A percentile compares a stretch with the other conserved stretches of the same genome.
These are phyloP conservation scores for Corymbia calophylla DNA, from an alignment of 441 rosid species.

Conservation along the genomic window DNA sequence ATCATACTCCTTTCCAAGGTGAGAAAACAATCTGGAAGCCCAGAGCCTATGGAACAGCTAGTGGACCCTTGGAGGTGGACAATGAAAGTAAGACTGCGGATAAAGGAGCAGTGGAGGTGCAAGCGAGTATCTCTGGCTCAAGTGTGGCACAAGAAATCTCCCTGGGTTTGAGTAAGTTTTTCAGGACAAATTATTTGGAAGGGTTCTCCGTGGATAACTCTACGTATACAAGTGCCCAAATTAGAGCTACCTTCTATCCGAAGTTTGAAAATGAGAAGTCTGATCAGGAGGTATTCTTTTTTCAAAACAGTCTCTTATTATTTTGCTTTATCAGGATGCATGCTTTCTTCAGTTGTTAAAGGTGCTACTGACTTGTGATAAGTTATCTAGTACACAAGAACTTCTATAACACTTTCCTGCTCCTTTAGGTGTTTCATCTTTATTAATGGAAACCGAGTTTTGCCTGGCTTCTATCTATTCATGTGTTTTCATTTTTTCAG, in stretches of 20 bases:
- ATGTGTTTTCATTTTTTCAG: conserved; percentile 24
- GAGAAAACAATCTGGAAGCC: conserved; percentile 41
- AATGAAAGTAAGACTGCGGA: conserved; percentile 10
- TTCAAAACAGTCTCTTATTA: background rate
- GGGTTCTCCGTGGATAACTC: conserved; percentile 61
- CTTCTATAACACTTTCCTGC: background rate
- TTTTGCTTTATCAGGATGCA: background rate
- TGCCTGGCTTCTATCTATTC: background rate
- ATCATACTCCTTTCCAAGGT: conserved; percentile 1
- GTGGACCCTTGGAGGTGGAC: conserved; percentile 23
- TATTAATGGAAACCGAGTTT: background rate
- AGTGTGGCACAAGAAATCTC: conserved; percentile 12
- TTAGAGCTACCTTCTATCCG: conserved; percentile 95
- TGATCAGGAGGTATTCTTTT: conserved; percentile 67
- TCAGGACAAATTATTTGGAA: conserved; percentile 35
- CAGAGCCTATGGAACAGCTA: conserved; percentile 46
- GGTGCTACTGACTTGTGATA: background rate
- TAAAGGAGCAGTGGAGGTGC: conserved; percentile 4
- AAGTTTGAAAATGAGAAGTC: conserved; percentile 97
- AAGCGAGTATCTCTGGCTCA: conserved; percentile 10
- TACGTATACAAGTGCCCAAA: conserved; percentile 57
- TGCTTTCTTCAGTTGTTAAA: background rate
- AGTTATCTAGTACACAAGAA: background rate
- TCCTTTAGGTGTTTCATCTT: background rate
- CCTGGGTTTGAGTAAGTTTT: conserved; percentile 36